Evolutionary conservation across 139 green algal genomes (phyloP).

Genomic region (Chlamydomonas incerta): DNA sequence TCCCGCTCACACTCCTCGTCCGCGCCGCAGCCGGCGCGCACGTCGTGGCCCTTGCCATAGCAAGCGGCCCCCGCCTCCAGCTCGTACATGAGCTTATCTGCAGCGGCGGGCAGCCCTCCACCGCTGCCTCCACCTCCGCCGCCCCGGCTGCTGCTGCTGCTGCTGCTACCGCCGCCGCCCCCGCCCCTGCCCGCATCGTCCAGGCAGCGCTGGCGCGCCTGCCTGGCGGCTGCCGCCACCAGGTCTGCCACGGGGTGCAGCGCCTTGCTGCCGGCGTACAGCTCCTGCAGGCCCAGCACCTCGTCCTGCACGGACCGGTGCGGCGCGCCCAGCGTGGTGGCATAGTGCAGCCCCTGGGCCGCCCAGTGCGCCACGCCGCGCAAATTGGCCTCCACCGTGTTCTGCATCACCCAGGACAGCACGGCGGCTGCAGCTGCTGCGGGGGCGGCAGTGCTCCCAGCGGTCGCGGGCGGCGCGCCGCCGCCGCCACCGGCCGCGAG

Average conservation of each 20-base stretch:
- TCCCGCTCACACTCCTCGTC: constrained; percentile 70
- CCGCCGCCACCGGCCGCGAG: too few species aligned
- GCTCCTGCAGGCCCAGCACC: constrained; percentile 38
- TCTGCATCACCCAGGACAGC: constrained; percentile 65
- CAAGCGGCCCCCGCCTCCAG: neutral
- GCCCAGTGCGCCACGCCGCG: constrained; percentile 43
- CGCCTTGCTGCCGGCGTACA: constrained; percentile 34
- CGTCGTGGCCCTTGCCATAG: constrained; percentile 11
- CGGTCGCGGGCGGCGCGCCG: too few species aligned
- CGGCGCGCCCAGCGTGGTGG: constrained; percentile 26
- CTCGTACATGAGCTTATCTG: neutral
- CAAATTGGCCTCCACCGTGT: constrained; percentile 60
- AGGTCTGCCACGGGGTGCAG: neutral
- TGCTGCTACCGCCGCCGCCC: too few species aligned
- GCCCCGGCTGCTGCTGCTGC: neutral
- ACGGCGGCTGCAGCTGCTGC: constrained; percentile 16
- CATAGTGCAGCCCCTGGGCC: constrained; percentile 60
- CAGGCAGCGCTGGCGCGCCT: neutral
- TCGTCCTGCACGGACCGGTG: constrained; percentile 54
- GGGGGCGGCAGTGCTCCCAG: too few species aligned
- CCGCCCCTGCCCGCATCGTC: too few species aligned
- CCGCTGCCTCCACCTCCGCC: neutral
- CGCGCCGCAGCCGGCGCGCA: neutral
- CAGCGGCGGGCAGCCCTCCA: neutral
- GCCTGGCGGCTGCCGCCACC: neutral